Percentiles rank a stretch among this genome's conserved stretches.
Evolutionary conservation across 805 yeast genomes (phyloP).

Genomic region (Pichia insulana): DNA sequence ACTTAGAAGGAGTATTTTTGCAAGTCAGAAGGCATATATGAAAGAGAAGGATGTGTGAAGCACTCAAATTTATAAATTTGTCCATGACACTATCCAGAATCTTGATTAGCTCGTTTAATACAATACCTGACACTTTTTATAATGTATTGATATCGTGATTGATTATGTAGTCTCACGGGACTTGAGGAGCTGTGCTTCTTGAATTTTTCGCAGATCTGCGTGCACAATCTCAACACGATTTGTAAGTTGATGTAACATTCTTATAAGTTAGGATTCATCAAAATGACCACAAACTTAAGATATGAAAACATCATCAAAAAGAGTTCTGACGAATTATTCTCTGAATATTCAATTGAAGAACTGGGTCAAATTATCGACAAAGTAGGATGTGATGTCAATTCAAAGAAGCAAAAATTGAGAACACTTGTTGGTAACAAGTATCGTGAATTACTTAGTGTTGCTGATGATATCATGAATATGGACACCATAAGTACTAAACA

Average conservation of each 20-base stretch:
- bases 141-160: no score
- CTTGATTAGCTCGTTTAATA: no score
- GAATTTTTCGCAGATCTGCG: no score
- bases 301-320: conserved; percentile 2
- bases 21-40: conserved; percentile 12
- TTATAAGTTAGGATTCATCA: no score
- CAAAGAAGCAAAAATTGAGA: conserved; percentile 22
- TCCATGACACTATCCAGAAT: no score
- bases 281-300: background rate
- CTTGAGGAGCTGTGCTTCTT: no score
- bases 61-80: no score
- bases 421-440: conserved; percentile 28
- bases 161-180: no score
- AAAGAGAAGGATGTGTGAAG: conserved; percentile 7
- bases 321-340: conserved; percentile 21
- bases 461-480: conserved; percentile 31
- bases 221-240: no score
- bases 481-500: conserved; percentile 20
- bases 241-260: no score
- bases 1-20: conserved; percentile 15
- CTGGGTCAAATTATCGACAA: conserved; percentile 18
- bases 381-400: conserved; percentile 16
- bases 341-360: conserved; percentile 23
- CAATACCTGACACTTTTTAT: no score
- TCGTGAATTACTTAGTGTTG: conserved; percentile 29